Evolutionary conservation across 163 green algal genomes (phyloP).

Genomic region (Picocystis sp.): DNA sequence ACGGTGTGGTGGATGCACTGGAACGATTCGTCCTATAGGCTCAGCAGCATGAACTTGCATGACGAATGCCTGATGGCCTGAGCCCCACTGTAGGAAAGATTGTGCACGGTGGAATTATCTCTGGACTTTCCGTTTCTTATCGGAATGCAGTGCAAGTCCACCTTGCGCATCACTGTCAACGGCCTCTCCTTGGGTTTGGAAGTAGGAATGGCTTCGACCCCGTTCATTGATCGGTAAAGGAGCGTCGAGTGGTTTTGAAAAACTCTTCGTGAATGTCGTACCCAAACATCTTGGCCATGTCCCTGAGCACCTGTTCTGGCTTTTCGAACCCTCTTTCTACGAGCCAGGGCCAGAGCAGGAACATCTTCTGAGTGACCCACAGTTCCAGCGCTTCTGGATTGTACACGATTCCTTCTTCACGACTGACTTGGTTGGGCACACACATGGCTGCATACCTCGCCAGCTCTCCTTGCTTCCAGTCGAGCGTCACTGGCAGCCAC

Average conservation of each 20-base stretch:
- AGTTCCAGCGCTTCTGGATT: constrained; percentile 24
- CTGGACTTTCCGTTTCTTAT: too few species aligned
- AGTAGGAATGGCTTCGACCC: too few species aligned
- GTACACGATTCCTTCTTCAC: constrained; percentile 17
- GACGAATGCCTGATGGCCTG: too few species aligned
- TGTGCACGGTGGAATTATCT: too few species aligned
- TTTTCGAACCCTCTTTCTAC: constrained; percentile 2
- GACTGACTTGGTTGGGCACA: constrained; percentile 20
- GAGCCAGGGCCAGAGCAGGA: constrained; percentile 19
- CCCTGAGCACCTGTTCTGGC: constrained; percentile 13
- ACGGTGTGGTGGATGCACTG: constrained; percentile 51
- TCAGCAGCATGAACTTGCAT: too few species aligned
- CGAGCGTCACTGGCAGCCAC: constrained; percentile 20
- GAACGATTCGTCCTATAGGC: constrained; percentile 40
- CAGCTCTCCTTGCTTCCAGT: constrained; percentile 19
- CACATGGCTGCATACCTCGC: constrained; percentile 20
- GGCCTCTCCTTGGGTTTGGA: too few species aligned
- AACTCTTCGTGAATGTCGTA: background rate
- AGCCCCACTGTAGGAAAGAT: too few species aligned
- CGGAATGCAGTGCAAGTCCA: too few species aligned
- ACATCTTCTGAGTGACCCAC: constrained; percentile 19
- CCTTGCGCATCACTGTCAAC: too few species aligned
- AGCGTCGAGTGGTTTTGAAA: too few species aligned
- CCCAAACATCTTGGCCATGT: constrained; percentile 13
- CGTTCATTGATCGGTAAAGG: too few species aligned